Base-by-base conservation (phyloP, 306 rosid species). In the Acacia acuminata region DNA sequence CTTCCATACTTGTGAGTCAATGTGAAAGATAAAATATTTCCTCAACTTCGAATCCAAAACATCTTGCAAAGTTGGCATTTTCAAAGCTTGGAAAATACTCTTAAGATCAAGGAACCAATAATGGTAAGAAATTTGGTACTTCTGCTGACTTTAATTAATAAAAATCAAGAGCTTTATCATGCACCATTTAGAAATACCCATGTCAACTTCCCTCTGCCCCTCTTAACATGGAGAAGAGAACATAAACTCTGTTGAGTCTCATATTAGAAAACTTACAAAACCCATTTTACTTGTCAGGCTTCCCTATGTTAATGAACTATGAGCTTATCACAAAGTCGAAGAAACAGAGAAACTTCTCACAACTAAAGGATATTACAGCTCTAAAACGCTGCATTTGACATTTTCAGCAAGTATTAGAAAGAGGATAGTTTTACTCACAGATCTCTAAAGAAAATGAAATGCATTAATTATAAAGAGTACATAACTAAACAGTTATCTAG, bases 401-500 rank as follows among this genome's bases (percentile, higher is more conserved):
- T 48, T 48, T 48, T 48, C 20, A 48, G 5, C 55, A 12, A 48
- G 19, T 12, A 50, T 16, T 0, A 50, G 56, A 50, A 50, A 50
- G 8, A 19, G 13, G 15, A 13, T 50, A 14, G 17, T 50, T 50
- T 50, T 50, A 50, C 56, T 15, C 55, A 48, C 3, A 53, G 5
- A 5, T 53, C 60, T 17, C 2, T 53, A 19, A 53, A 53, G 9
- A 53, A 53, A 53, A 53, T 17, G 22, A 17, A 19, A 53, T 5
- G 60, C 60, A 19, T 53, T 17, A 19, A 53, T 3, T 4, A 0
- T 53, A 16, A 2, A 5, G n/a, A 17, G n/a, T 4, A 7, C 25
- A 1, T 32, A 16, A 30, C n/a, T 4, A 5, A 7, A 34, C 65
- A 61, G 48, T 66, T 24, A 84, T 27, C 86, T 82, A 7, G 82